Evolutionary conservation across 129 eudicot genomes (phyloP), one percentile per base, ranked within the genome.

Genomic region (Centella asiatica): DNA sequence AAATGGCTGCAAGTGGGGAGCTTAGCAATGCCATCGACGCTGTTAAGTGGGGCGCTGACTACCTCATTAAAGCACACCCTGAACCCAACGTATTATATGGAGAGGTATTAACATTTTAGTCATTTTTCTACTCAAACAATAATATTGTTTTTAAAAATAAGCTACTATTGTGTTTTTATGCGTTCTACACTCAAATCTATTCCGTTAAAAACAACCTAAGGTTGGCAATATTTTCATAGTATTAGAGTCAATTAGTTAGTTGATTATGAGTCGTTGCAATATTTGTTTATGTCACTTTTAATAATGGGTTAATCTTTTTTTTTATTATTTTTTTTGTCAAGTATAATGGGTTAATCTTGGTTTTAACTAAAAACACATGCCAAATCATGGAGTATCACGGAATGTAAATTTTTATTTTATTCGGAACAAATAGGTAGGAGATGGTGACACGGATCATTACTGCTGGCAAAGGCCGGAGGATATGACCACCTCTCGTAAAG

Each of bases 31-130:
- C 97, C n/a, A 25, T 89, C 31, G 88, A 85, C 63, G 82, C 97
- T 1, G 76, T 89, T n/a, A 90, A 90, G 50, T 90, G 97, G 97
- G 97, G 95, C 4, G 79, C 95, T n/a, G 95, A 90, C 77, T 90
- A 90, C 49, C 86, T 90, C 83, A 86, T 86, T 6, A 90, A 90
- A 62, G 86, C 87, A n/a, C 97, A 90, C 53, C 81, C 94, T 32
- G 76, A 82, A 24, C 97, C 93, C 18, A 82, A 79, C 64, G 85
- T 86, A 54, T 63, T 90, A 32, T 90, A 95, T 95, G 97, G 90
- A 2, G 83, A 90, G 89, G 97, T 82, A 69, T 14, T 19, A 14
- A 12, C 27, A 15, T 27, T 18, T 1, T 53, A 53, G 14, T 14
- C 3, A 52, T n/a, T n/a, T n/a, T n/a, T n/a, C 7, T 0, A 26